Conservation (phyloP, 441 rosid species). For the Pelargonium fulgidum region DNA sequence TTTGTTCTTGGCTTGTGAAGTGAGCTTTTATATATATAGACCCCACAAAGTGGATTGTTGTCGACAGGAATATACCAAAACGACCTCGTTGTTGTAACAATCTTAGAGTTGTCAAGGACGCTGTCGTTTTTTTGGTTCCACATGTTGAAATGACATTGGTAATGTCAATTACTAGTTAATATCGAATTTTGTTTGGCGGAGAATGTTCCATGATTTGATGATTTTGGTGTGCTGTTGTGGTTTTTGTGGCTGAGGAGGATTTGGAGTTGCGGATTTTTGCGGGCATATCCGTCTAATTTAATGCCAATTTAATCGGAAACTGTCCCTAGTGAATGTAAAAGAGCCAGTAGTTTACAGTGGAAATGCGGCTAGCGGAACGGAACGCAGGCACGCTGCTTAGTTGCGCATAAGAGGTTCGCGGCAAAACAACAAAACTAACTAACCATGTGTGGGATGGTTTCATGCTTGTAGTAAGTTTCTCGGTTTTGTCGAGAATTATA, state of each 20-base stretch:
- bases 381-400: background rate
- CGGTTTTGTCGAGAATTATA: too few species aligned
- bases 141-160: background rate
- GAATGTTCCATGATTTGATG: background rate
- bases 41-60: too few species aligned
- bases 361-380: too few species aligned
- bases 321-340: background rate
- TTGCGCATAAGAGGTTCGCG: background rate
- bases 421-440: too few species aligned
- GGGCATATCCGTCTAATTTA: background rate
- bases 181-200: slow-evolving; percentile 7
- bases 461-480: too few species aligned
- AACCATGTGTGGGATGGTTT: too few species aligned
- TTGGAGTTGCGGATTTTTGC: background rate
- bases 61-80: background rate
- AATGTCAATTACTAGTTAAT: background rate
- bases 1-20: background rate
- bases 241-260: background rate
- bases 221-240: slow-evolving; percentile 4
- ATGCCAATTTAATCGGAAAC: background rate
- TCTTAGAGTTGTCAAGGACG: background rate
- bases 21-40: background rate
- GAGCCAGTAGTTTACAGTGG: background rate
- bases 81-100: background rate
- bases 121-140: background rate